These are phyloP conservation scores for Flaveria sonorensis DNA, from an alignment of 129 eudicot species.

Conservation along the genomic window DNA sequence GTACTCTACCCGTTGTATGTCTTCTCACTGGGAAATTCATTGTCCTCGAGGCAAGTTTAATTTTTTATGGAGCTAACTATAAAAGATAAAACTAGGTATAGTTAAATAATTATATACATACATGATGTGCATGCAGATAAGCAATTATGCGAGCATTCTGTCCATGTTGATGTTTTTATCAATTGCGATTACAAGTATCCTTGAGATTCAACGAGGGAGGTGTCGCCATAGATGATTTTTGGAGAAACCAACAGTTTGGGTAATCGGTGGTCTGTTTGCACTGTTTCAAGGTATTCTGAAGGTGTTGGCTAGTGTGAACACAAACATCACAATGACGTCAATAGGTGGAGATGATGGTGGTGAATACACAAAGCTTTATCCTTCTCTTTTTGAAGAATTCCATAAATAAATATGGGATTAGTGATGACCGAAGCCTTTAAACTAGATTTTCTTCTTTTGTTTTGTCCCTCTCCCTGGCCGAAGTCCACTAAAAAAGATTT, in stretches of 20 bases:
- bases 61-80: constrained; percentile 60
- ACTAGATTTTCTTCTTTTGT: too few species aligned
- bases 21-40: constrained; percentile 52
- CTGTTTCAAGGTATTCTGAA: constrained; percentile 79
- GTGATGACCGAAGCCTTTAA: too few species aligned
- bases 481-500: too few species aligned
- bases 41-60: constrained; percentile 45
- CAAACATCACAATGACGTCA: constrained; percentile 69
- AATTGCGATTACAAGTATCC: constrained; percentile 65
- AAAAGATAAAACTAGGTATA: neutral
- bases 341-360: constrained; percentile 68
- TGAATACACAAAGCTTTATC: constrained; percentile 62
- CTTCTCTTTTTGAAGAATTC: too few species aligned
- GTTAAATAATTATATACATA: neutral
- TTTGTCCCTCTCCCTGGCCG: too few species aligned
- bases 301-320: constrained; percentile 80
- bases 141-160: constrained; percentile 74
- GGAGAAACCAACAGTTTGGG: constrained; percentile 96
- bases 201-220: constrained; percentile 83
- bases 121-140: constrained; percentile 46
- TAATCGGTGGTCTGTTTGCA: constrained; percentile 77
- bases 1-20: constrained; percentile 69
- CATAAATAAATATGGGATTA: too few species aligned
- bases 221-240: constrained; percentile 65
- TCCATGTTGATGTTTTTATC: constrained; percentile 71